Percentiles rank a stretch among this genome's conserved stretches.
Evolutionary conservation across 2,329 filamentous ascomycete genomes (phyloP).

Genomic region (Trichoderma sp.): DNA sequence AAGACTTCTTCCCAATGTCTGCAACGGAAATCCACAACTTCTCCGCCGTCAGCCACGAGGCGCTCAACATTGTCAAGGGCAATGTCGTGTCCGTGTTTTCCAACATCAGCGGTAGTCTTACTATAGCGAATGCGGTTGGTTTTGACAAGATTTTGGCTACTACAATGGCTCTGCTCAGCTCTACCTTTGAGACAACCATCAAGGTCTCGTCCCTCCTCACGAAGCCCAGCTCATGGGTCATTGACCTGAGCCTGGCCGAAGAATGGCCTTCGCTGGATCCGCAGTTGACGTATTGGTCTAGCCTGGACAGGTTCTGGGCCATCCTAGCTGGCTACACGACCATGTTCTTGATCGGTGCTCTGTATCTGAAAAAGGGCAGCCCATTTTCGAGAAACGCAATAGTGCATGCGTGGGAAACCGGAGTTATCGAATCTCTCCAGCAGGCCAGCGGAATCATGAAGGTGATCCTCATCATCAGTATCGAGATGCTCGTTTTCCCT

Average conservation of each 20-base stretch:
- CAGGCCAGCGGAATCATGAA: slow-evolving; percentile 98
- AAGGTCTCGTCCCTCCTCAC: slow-evolving; percentile 39
- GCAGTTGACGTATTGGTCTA: slow-evolving; percentile 68
- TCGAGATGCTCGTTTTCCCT: slow-evolving; percentile 97
- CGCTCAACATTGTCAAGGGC: slow-evolving; percentile 63
- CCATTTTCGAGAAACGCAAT: slow-evolving; percentile 64
- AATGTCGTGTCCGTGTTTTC: slow-evolving; percentile 51
- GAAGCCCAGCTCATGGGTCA: slow-evolving; percentile 61
- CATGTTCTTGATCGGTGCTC: slow-evolving; percentile 71
- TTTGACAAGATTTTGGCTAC: slow-evolving; percentile 37
- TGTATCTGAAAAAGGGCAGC: slow-evolving; percentile 77
- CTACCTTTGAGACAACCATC: slow-evolving; percentile 33
- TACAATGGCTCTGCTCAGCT: not conserved
- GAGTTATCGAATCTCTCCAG: slow-evolving; percentile 78
- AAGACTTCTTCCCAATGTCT: slow-evolving; percentile 55
- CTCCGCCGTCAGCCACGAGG: slow-evolving; percentile 74
- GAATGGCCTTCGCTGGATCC: slow-evolving; percentile 52
- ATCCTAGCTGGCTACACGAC: slow-evolving; percentile 81
- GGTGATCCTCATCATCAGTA: slow-evolving; percentile 96
- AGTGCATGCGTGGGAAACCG: slow-evolving; percentile 70
- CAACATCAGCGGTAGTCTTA: slow-evolving; percentile 44
- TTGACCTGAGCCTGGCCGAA: slow-evolving; percentile 56
- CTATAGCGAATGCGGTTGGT: slow-evolving; percentile 52
- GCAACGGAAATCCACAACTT: slow-evolving; percentile 73
- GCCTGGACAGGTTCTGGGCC: slow-evolving; percentile 68